Evolutionary conservation across 441 rosid genomes (phyloP).

Genomic region (Codiaeum variegatum): DNA sequence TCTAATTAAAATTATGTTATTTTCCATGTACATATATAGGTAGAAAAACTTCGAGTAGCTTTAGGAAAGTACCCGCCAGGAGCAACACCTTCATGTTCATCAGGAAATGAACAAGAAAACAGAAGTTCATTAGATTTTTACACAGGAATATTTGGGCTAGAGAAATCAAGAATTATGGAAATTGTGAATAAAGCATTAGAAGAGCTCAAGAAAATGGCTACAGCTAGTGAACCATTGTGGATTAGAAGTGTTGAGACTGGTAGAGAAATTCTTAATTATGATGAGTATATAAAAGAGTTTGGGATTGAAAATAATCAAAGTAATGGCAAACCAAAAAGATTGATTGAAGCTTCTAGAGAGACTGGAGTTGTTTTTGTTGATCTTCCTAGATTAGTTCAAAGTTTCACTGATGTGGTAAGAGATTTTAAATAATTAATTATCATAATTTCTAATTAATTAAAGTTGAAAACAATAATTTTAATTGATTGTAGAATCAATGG

Average conservation of each 20-base stretch:
- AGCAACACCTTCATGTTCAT: slow-evolving; percentile 57
- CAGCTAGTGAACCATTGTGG: slow-evolving; percentile 76
- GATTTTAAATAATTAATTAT: not conserved
- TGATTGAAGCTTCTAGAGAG: slow-evolving; percentile 89
- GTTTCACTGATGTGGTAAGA: slow-evolving; percentile 84
- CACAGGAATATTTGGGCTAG: slow-evolving; percentile 79
- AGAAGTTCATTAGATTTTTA: slow-evolving; percentile 69
- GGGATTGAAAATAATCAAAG: slow-evolving; percentile 42
- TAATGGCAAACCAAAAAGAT: slow-evolving; percentile 41
- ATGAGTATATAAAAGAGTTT: slow-evolving; percentile 76
- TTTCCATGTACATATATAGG: slow-evolving; percentile 29
- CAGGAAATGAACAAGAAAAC: slow-evolving; percentile 54
- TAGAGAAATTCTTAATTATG: slow-evolving; percentile 89
- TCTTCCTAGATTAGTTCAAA: slow-evolving; percentile 68
- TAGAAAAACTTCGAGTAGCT: slow-evolving; percentile 62
- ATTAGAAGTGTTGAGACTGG: slow-evolving; percentile 84
- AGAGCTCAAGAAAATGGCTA: slow-evolving; percentile 80
- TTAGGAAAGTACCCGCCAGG: slow-evolving; percentile 58
- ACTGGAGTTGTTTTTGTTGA: slow-evolving; percentile 73
- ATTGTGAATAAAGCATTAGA: slow-evolving; percentile 71
- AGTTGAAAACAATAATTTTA: no score
- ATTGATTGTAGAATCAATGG: slow-evolving; percentile 70
- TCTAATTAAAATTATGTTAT: no score
- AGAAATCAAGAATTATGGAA: slow-evolving; percentile 70
- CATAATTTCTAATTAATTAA: no score